Conservation (phyloP, 805 yeast genomes). For the Saccharomyces kudriavzevii region DNA sequence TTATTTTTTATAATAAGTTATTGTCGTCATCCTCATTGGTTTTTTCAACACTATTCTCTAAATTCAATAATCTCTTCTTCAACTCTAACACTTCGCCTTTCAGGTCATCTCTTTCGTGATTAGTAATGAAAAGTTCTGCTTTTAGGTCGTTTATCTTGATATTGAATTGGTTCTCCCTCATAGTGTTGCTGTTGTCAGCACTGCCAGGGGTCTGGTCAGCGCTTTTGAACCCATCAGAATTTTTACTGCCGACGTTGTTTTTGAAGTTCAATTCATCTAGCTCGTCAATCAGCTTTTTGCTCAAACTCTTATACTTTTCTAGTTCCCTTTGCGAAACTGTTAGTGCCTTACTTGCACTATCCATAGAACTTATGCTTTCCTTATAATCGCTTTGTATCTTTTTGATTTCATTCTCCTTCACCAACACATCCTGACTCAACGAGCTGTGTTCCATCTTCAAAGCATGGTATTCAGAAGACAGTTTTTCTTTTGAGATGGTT, state of each 20-base stretch:
- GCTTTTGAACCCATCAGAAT: background rate
- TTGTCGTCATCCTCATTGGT: background rate
- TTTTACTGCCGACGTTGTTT: constrained; percentile 31
- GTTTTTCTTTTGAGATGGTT: constrained; percentile 27
- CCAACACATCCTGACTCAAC: constrained; percentile 17
- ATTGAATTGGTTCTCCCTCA: constrained; percentile 45
- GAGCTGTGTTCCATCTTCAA: constrained; percentile 26
- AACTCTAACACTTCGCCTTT: constrained; percentile 50
- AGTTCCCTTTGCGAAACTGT: constrained; percentile 66
- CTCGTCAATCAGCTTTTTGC: constrained; percentile 52
- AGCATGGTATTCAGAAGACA: constrained; percentile 29
- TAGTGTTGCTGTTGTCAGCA: background rate
- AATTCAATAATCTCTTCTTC: constrained; percentile 45
- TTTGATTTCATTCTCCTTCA: constrained; percentile 31
- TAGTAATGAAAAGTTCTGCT: constrained; percentile 72
- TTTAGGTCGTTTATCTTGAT: constrained; percentile 73
- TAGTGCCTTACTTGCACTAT: constrained; percentile 68
- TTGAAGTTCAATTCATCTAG: constrained; percentile 58
- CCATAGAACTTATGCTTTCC: constrained; percentile 62
- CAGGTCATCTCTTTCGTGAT: constrained; percentile 76
- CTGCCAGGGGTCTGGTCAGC: constrained; percentile 20
- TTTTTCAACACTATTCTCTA: constrained; percentile 4
- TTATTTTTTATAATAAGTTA: background rate
- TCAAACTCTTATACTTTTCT: constrained; percentile 46
- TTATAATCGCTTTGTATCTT: constrained; percentile 58